Evolutionary conservation across 2,329 filamentous ascomycete genomes (phyloP).

Genomic region (Fusarium tricinctum): DNA sequence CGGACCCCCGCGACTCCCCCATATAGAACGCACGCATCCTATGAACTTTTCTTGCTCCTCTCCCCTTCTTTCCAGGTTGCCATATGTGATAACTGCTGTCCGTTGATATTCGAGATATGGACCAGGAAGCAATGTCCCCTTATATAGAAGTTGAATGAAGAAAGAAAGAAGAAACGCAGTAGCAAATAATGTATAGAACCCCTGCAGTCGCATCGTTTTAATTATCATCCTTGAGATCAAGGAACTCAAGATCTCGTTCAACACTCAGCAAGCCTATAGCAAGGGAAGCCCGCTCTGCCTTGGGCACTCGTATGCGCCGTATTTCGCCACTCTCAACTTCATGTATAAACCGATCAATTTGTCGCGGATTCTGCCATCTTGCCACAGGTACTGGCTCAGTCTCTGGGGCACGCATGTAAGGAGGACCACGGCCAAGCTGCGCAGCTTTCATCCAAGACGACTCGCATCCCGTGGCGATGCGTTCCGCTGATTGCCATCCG

Average conservation of each 20-base stretch:
- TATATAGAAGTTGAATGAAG: conserved; percentile 1
- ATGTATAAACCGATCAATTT: conserved; percentile 66
- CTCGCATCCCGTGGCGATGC: conserved; percentile 88
- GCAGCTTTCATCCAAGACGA: conserved; percentile 84
- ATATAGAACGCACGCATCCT: background rate
- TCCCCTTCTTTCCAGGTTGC: background rate
- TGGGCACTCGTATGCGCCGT: conserved; percentile 69
- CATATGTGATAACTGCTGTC: background rate
- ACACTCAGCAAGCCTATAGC: conserved; percentile 83
- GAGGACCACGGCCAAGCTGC: conserved; percentile 80
- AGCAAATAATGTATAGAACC: background rate
- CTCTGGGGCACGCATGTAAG: conserved; percentile 70
- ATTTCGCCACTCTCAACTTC: conserved; percentile 60
- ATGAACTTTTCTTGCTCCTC: background rate
- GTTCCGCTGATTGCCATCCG: conserved; percentile 86
- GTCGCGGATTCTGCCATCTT: conserved; percentile 66
- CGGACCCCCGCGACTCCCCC: conserved; percentile 16
- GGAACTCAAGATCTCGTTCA: conserved; percentile 79
- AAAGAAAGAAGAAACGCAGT: background rate
- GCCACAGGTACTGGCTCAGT: conserved; percentile 51
- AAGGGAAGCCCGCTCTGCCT: conserved; percentile 76
- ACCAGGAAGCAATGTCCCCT: conserved; percentile 4
- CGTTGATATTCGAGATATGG: conserved; percentile 2
- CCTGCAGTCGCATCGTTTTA: conserved; percentile 1
- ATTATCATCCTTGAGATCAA: conserved; percentile 66